These are phyloP conservation scores for Curvularia hawaiiensis DNA, from an alignment of 2,329 filamentous ascomycete genomes.

Conservation along the genomic window DNA sequence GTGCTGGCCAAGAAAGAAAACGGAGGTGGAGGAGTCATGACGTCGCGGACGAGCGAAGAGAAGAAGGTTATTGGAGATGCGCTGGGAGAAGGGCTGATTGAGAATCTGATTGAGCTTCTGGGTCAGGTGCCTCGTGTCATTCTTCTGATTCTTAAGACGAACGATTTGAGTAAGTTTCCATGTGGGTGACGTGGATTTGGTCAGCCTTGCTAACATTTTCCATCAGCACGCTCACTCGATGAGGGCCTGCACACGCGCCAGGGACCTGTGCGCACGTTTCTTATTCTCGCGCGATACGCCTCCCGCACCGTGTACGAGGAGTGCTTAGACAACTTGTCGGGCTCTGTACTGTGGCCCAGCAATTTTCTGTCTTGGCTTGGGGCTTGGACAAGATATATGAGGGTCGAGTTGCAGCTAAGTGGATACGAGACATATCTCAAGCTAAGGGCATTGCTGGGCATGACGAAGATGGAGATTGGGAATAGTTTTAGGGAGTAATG, in stretches of 20 bases:
- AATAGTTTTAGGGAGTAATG: constrained; percentile 24
- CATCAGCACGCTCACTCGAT: constrained; percentile 77
- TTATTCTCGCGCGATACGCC: constrained; percentile 69
- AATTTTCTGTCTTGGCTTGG: constrained; percentile 58
- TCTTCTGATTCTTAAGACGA: constrained; percentile 94
- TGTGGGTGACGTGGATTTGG: background rate
- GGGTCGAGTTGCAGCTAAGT: constrained; percentile 63
- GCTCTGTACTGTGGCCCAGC: constrained; percentile 57
- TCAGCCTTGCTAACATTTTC: constrained; percentile 16
- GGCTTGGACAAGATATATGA: constrained; percentile 60
- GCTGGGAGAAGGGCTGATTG: constrained; percentile 84
- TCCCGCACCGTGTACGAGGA: constrained; percentile 67
- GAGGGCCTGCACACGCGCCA: constrained; percentile 81
- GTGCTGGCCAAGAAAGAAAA: constrained; percentile 64
- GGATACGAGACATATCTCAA: constrained; percentile 64
- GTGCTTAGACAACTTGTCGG: constrained; percentile 57
- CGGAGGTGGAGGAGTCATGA: constrained; percentile 49
- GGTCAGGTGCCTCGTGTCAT: constrained; percentile 91
- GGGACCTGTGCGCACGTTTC: constrained; percentile 65
- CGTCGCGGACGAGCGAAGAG: constrained; percentile 71
- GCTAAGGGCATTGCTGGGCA: constrained; percentile 56
- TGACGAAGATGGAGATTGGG: constrained; percentile 38
- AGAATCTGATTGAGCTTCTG: constrained; percentile 85
- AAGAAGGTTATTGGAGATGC: constrained; percentile 85
- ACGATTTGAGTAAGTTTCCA: constrained; percentile 77